These are phyloP conservation scores for Kalanchoe fedtschenkoi DNA, from an alignment of 164 flowering plant genomes.

Conservation along the genomic window DNA sequence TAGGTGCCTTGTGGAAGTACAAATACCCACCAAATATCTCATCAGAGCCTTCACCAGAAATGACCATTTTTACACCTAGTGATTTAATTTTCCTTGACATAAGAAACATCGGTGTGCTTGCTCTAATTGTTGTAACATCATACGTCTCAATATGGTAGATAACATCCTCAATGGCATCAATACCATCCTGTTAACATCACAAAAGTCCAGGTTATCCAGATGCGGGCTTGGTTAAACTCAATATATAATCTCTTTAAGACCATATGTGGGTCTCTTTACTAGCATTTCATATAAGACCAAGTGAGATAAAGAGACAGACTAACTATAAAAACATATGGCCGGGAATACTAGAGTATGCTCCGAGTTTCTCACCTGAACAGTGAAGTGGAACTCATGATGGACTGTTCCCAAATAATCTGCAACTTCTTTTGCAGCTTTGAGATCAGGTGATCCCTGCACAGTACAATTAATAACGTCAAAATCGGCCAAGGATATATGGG, in stretches of 20 bases:
- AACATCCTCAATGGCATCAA: conserved; percentile 94
- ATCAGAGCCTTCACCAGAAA: conserved; percentile 95
- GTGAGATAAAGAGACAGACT: too few species aligned
- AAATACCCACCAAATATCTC: conserved; percentile 89
- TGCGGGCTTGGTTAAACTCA: neutral
- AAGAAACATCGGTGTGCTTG: conserved; percentile 97
- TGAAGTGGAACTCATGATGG: conserved; percentile 86
- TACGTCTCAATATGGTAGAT: conserved; percentile 89
- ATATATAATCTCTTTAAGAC: too few species aligned
- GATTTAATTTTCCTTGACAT: conserved; percentile 94
- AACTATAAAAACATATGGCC: too few species aligned
- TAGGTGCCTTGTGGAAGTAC: conserved; percentile 94
- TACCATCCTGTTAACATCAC: conserved; percentile 62
- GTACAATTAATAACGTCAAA: neutral
- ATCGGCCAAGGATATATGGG: neutral
- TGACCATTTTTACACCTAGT: conserved; percentile 91
- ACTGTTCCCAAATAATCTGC: conserved; percentile 87
- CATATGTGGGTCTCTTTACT: too few species aligned
- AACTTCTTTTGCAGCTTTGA: conserved; percentile 87
- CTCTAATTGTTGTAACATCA: conserved; percentile 92
- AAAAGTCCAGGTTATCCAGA: neutral
- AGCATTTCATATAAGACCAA: too few species aligned
- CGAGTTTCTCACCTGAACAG: conserved; percentile 83
- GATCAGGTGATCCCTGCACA: conserved; percentile 85
- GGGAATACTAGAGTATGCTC: too few species aligned